A percentile compares a stretch with the other conserved stretches of the same genome.
Evolutionary conservation across 1,139 yeast genomes (phyloP).

Genomic region (Zhuliangozyma blackwelliae): DNA sequence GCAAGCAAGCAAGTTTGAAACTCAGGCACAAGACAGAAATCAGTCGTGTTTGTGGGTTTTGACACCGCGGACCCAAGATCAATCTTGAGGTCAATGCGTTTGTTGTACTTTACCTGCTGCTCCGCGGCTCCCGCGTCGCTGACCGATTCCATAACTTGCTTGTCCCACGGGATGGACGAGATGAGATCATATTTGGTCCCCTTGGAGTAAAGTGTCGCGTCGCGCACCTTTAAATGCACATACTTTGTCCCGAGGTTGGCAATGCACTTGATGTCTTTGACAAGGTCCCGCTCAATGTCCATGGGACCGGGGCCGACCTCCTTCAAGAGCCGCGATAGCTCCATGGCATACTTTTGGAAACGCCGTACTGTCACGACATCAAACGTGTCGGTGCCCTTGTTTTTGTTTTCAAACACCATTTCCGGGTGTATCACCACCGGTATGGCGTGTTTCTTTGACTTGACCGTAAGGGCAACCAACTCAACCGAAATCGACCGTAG

Average conservation of each 20-base stretch:
- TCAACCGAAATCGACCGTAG: conserved; percentile 29
- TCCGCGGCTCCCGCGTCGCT: not conserved
- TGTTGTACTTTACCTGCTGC: conserved; percentile 6
- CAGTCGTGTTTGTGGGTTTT: conserved; percentile 11
- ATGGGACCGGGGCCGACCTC: conserved; percentile 21
- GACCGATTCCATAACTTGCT: conserved; percentile 1
- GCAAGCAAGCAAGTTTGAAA: conserved; percentile 36
- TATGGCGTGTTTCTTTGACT: conserved; percentile 30
- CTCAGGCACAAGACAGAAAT: conserved; percentile 35
- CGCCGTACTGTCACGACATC: conserved; percentile 27
- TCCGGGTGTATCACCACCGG: conserved; percentile 36
- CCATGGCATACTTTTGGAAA: conserved; percentile 31
- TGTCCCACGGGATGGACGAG: conserved; percentile 5
- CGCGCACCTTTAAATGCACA: conserved; percentile 17
- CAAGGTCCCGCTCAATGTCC: conserved; percentile 20
- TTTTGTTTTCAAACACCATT: conserved; percentile 31
- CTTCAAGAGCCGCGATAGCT: conserved; percentile 24
- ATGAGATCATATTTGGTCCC: not conserved
- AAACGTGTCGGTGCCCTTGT: conserved; percentile 26
- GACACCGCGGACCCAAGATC: conserved; percentile 12
- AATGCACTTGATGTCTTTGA: conserved; percentile 30
- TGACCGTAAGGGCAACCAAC: conserved; percentile 26
- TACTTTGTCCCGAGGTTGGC: conserved; percentile 30
- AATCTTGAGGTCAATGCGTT: conserved; percentile 10
- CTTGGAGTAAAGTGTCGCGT: not conserved